Conservation (phyloP, 257 asterid species). For the Echium plantagineum region DNA sequence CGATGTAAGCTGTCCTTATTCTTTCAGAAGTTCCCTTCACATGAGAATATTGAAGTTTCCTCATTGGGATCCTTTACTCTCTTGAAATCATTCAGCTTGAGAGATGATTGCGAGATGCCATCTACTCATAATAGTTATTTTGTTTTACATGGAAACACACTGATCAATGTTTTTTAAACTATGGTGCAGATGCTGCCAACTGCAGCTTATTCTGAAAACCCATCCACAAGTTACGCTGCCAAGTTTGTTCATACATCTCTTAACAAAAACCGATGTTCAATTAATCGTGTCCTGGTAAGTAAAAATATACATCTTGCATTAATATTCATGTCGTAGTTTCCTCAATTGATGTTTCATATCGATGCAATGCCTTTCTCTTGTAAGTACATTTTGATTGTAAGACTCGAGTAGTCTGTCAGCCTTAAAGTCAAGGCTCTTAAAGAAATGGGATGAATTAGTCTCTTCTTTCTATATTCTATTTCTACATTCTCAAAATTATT, state of each 20-base stretch:
- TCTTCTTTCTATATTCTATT: neutral
- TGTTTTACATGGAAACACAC: neutral
- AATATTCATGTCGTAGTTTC: slow-evolving; percentile 6
- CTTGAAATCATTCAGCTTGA: neutral
- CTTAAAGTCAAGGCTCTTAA: neutral
- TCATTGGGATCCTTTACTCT: neutral
- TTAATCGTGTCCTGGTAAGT: slow-evolving; percentile 86
- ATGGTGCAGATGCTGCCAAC: slow-evolving; percentile 82
- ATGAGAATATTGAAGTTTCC: neutral
- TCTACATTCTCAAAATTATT: neutral
- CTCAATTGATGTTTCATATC: neutral
- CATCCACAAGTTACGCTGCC: slow-evolving; percentile 93
- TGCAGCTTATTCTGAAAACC: slow-evolving; percentile 72
- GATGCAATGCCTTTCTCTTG: no score
- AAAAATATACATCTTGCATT: slow-evolving; percentile 12
- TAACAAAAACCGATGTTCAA: slow-evolving; percentile 92
- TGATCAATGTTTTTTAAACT: slow-evolving; percentile 10
- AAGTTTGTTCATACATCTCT: slow-evolving; percentile 95
- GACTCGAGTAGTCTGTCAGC: neutral
- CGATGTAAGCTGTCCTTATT: slow-evolving; percentile 50
- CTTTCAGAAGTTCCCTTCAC: neutral
- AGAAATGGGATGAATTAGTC: no score
- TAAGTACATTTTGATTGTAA: no score
- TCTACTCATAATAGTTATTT: neutral
- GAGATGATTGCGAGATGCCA: neutral